Base-by-base conservation (phyloP, 345 rosid species). In the Eutrema japonicum region DNA sequence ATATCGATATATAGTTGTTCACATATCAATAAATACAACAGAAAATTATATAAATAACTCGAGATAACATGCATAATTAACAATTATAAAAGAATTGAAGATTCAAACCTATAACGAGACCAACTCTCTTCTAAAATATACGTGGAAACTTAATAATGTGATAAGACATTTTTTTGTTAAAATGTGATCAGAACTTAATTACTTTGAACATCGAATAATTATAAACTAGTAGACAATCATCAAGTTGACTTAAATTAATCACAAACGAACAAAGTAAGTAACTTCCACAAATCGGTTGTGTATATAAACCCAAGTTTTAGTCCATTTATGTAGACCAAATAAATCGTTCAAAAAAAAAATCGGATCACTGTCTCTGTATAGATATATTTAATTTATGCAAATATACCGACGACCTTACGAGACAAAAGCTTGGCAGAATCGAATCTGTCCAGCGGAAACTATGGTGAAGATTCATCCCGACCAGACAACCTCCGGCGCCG, bases 381-480 rank as follows among this genome's bases (percentile, higher is more conserved):
- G 10, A 54, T 14, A 6, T 54, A 54, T 53, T 37, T 58, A 9
- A 7, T 68, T 53, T 54, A 76, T 76, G 75, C 64, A 63, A 63
- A 53, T 68, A 76, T 38, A 54, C 60, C 71, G 66, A 76, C 71
- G 79, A 76, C 49, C 73, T 75, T 60, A 14, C 49, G 78, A 75
- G 42, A 68, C 64, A 75, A 75, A 75, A 68, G 32, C 78, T 75
- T 75, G 62, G 68, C 73, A 42, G 42, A 68, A 59, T 14, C 53
- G 74, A 76, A 69, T 76, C 63, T 35, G 69, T 75, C 79, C 79
- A 10, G 27, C 74, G 51, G 79, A 76, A 48, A 69, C 58, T 36
- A 76, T 69, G 56, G 50, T 61, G 70, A 76, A 76, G 52, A 47
- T 76, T 12, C 58, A 76, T 62, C 74, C 79, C 35, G 12, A 60